Evolutionary conservation across 139 green algal genomes (phyloP), one percentile per base, ranked within the genome.

Genomic region (Tetraselmis chui): DNA sequence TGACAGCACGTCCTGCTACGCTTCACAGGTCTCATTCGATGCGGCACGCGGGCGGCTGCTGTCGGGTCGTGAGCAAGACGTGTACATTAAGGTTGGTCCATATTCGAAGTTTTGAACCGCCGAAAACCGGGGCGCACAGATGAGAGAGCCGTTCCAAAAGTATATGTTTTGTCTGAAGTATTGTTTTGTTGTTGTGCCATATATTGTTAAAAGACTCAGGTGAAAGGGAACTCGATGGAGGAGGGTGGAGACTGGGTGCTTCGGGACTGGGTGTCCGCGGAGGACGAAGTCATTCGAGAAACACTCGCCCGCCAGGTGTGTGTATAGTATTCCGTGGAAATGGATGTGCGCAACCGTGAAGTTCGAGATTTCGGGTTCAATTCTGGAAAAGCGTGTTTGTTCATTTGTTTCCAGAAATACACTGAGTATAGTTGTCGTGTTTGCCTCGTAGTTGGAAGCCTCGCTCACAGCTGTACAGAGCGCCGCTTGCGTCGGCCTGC

Each of bases 171-270:
- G n/a, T n/a, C n/a, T n/a, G n/a, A n/a, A n/a, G n/a, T n/a, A n/a
- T n/a, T n/a, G n/a, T n/a, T n/a, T n/a, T n/a, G n/a, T n/a, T n/a
- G n/a, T n/a, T n/a, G n/a, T n/a, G n/a, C n/a, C n/a, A n/a, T n/a
- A n/a, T n/a, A n/a, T n/a, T n/a, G n/a, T n/a, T n/a, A 79, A n/a
- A 5, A 45, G 29, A 79, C 76, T 18, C 76, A 79, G 29, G 29
- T 31, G 29, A 31, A 79, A 18, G 76, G 76, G 11, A 79, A 79
- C 76, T 45, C 29, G 29, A 79, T 45, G 29, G 76, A 79, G 18
- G 29, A 79, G 76, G 76, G 76, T 24, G 76, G 76, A 5, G 76
- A 79, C 29, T 79, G 76, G 76, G 29, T 79, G 29, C 76, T 79
- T 5, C 29, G 76, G 5, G 76, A 79, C 76, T 79, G 76, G 76